Base-by-base conservation (phyloP, 2,329 filamentous ascomycete genomes). In the Dryadomyces quercus-mongolicae region DNA sequence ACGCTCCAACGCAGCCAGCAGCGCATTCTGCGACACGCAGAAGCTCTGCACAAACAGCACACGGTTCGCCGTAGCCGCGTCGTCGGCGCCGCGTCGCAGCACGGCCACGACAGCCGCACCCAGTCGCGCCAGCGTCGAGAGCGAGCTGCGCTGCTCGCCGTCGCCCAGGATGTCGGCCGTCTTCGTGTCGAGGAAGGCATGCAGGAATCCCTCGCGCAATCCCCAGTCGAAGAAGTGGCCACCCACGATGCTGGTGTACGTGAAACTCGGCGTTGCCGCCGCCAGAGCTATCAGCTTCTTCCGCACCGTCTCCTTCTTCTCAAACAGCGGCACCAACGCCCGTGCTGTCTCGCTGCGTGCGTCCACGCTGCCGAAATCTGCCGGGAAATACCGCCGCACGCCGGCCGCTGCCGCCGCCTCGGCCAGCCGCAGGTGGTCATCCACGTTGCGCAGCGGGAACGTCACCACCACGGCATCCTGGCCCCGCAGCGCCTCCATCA, bases 201-300 rank as follows among this genome's bases (percentile, higher is more conserved):
- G 68, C 53, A 71, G 52, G 49, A 70, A 70, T 36, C 63, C 63
- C 38, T 65, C 60, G 43, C 57, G 56, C 50, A 71, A 55, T 4
- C 69, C 69, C 69, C 69, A 71, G 60, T 71, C 69, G 60, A 71
- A 71, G 55, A 71, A 70, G 55, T 71, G 68, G 1, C 69, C 69
- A 31, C 62, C 64, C 10, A 70, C 68, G 49, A 71, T 56, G 46
- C 66, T 67, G 7, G 69, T 71, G 66, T 66, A 71, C 2, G 61
- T 58, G 55, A 71, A 70, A 16, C 16, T 5, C 1, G 56, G 43
- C 31, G 60, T 49, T 40, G 58, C 38, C 2, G 58, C 61, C 0
- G 64, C 60, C 36, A 68, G 60, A 20, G 56, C 52, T 58, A 65
- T 62, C 16, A 69, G 59, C 25, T 59, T 60, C 50, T 60, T 60